Conservation (phyloP, 73 alveolate species). For the Effrenium voratum region DNA sequence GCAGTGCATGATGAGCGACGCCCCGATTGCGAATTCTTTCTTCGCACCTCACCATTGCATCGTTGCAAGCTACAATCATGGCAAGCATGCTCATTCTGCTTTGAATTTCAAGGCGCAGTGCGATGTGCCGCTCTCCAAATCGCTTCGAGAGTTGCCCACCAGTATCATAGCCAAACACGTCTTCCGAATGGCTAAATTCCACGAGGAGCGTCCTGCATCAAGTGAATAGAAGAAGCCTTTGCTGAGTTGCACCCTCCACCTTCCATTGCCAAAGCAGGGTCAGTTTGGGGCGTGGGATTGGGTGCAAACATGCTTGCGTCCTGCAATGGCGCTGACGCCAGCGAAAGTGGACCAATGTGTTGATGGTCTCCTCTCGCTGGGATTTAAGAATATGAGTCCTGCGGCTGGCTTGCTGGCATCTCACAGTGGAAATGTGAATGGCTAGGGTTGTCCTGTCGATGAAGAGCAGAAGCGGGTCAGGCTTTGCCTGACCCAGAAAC, state of each 20-base stretch:
- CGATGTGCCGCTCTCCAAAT: constrained; percentile 45
- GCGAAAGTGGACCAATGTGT: not conserved
- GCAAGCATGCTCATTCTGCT: not conserved
- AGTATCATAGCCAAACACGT: constrained; percentile 41
- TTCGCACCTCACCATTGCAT: constrained; percentile 28
- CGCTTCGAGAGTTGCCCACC: constrained; percentile 76
- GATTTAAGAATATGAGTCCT: constrained; percentile 29
- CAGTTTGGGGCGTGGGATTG: not conserved
- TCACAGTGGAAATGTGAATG: too few relatives aligned
- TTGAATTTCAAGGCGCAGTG: not conserved
- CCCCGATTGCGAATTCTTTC: constrained; percentile 49
- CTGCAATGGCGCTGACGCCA: constrained; percentile 56
- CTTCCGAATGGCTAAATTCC: constrained; percentile 54
- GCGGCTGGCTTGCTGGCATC: too few relatives aligned
- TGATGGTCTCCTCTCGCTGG: constrained; percentile 26
- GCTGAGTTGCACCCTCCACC: not conserved
- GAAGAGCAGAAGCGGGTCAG: too few relatives aligned
- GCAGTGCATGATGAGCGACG: constrained; percentile 22
- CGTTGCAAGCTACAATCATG: not conserved
- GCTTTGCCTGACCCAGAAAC: too few relatives aligned
- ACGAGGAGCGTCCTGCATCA: constrained; percentile 51
- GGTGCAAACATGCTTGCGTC: too few relatives aligned
- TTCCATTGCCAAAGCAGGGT: not conserved
- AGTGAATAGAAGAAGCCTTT: not conserved
- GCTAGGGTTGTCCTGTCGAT: too few relatives aligned